Percentiles rank a stretch among this genome's conserved stretches.
phyloP scores from a whole-genome alignment of 176 grass and related monocot genomes.

The Hyparrhenia diplandra region DNA sequence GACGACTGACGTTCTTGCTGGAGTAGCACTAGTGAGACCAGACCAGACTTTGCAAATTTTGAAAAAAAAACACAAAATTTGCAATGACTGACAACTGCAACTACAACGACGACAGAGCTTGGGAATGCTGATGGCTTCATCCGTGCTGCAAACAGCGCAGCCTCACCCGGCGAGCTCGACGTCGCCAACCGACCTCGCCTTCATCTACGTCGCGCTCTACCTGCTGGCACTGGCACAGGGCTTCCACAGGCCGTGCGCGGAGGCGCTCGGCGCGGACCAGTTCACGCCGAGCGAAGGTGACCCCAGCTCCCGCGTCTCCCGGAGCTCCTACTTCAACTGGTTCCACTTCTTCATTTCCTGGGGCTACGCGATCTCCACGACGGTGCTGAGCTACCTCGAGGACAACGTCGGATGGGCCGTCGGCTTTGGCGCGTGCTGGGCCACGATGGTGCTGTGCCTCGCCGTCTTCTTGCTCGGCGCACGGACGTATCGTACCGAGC shows the following conservation, averaged over 20 bases:
- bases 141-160: not conserved
- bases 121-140: constrained; percentile 55
- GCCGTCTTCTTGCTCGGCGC: constrained; percentile 40
- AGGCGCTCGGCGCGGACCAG: constrained; percentile 68
- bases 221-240: constrained; percentile 55
- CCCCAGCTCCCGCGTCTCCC: not conserved
- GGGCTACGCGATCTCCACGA: constrained; percentile 26
- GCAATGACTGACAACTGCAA: not conserved
- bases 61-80: too few species aligned
- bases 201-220: constrained; percentile 62
- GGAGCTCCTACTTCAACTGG: constrained; percentile 87
- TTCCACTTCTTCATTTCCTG: constrained; percentile 55
- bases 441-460: constrained; percentile 34
- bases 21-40: too few species aligned
- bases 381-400: constrained; percentile 45
- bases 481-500: constrained; percentile 20
- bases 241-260: constrained; percentile 53
- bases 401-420: constrained; percentile 62
- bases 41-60: too few species aligned
- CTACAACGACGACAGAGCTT: constrained; percentile 37
- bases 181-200: not conserved
- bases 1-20: too few species aligned
- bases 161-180: not conserved
- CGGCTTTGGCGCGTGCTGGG: constrained; percentile 50
- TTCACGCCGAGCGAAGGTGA: constrained; percentile 27